phyloP scores from a whole-genome alignment of 164 flowering plant species.

The Chimonanthus praecox region DNA sequence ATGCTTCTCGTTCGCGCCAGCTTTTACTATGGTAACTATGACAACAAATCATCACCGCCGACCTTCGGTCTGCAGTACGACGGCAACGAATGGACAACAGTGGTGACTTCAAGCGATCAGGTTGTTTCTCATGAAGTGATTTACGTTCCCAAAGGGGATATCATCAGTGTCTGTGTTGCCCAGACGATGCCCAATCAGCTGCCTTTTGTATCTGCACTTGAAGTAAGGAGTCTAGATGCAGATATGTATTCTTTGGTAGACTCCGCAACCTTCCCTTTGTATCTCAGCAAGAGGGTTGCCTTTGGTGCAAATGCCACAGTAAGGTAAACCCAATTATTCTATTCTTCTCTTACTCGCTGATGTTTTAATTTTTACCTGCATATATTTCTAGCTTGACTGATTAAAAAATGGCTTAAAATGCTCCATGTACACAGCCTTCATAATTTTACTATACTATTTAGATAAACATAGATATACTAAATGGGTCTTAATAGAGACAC shows the following conservation, averaged over 20 bases:
- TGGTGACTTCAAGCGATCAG: neutral
- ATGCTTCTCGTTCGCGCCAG: slow-evolving; percentile 26
- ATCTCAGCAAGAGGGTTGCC: slow-evolving; percentile 18
- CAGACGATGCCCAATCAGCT: slow-evolving; percentile 27
- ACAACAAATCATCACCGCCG: slow-evolving; percentile 28
- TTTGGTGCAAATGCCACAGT: slow-evolving; percentile 15
- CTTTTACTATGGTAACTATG: slow-evolving; percentile 40
- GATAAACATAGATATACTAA: too few species aligned
- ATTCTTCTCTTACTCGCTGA: too few species aligned
- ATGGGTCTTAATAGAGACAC: too few species aligned
- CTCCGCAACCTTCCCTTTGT: slow-evolving; percentile 14
- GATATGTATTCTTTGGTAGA: slow-evolving; percentile 18
- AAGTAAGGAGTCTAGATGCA: slow-evolving; percentile 25
- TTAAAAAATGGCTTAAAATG: too few species aligned
- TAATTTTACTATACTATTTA: too few species aligned
- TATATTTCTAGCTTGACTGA: too few species aligned
- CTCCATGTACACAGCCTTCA: too few species aligned
- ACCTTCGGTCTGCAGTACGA: slow-evolving; percentile 31
- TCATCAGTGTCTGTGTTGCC: slow-evolving; percentile 18
- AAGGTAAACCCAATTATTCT: slow-evolving; percentile 16
- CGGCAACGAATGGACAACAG: slow-evolving; percentile 20
- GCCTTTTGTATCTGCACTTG: slow-evolving; percentile 43
- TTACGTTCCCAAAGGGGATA: slow-evolving; percentile 1
- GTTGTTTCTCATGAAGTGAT: slow-evolving; percentile 8
- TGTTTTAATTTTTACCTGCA: too few species aligned